Conservation (phyloP, 495 filamentous ascomycete genomes). For the Aspergillus taichungensis region DNA sequence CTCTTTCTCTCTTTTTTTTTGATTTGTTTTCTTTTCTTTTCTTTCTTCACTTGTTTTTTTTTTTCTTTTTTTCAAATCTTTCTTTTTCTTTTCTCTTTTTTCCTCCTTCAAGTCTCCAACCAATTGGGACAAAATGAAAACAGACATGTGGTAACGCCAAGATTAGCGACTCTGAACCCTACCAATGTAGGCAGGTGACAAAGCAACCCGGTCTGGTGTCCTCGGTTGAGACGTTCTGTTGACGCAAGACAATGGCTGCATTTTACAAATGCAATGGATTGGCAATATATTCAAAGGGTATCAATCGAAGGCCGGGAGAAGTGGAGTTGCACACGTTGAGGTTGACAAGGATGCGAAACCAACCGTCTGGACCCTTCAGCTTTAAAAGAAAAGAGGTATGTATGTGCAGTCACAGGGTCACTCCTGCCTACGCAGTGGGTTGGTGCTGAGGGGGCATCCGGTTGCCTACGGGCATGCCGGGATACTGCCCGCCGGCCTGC, state of each 20-base stretch:
- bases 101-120: not conserved
- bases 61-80: slow-evolving; percentile 7
- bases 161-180: slow-evolving; percentile 4
- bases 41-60: slow-evolving; percentile 8
- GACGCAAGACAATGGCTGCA: slow-evolving; percentile 15
- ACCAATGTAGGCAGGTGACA: slow-evolving; percentile 16
- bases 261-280: not conserved
- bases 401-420: slow-evolving; percentile 36
- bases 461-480: slow-evolving; percentile 45
- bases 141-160: slow-evolving; percentile 8
- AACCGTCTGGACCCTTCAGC: slow-evolving; percentile 9
- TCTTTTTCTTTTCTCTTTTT: slow-evolving; percentile 11
- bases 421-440: slow-evolving; percentile 38
- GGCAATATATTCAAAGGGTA: slow-evolving; percentile 2
- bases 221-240: slow-evolving; percentile 4
- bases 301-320: slow-evolving; percentile 28
- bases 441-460: slow-evolving; percentile 49
- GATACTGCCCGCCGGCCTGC: slow-evolving; percentile 46
- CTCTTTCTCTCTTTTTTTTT: slow-evolving; percentile 17
- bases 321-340: slow-evolving; percentile 18
- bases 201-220: slow-evolving; percentile 3
- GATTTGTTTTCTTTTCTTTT: slow-evolving; percentile 11
- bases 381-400: slow-evolving; percentile 6
- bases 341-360: slow-evolving; percentile 15
- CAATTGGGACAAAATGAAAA: slow-evolving; percentile 12